A percentile compares a stretch with the other conserved stretches of the same genome.
Conservation (phyloP, 768 basidiomycete genomes). For the Scleroderma citrinum region DNA sequence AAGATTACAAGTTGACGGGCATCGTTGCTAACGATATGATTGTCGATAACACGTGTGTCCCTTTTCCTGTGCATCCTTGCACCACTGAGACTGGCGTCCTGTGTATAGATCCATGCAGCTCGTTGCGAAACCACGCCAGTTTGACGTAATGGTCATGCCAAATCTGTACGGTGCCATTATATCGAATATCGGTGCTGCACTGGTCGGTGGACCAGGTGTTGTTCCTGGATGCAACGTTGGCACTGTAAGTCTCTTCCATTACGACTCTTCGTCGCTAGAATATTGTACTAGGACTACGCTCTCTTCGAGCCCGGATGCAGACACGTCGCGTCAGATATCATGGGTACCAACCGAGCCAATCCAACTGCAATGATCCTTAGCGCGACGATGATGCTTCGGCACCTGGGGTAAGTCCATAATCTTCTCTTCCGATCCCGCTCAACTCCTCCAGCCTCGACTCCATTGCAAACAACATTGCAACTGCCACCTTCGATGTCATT, state of each 20-base stretch:
- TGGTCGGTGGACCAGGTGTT: constrained; percentile 96
- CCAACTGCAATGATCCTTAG: constrained; percentile 97
- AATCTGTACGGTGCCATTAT: constrained; percentile 96
- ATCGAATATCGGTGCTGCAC: constrained; percentile 96
- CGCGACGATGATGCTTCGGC: constrained; percentile 96
- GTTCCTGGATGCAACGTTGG: constrained; percentile 99
- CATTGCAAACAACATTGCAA: constrained; percentile 90
- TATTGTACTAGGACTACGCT: constrained; percentile 71
- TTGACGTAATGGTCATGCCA: constrained; percentile 99
- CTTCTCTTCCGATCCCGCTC: constrained; percentile 17
- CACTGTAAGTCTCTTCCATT: constrained; percentile 46
- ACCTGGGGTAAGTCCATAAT: constrained; percentile 66
- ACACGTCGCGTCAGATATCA: constrained; percentile 91
- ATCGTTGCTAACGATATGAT: constrained; percentile 98
- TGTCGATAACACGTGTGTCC: constrained; percentile 88
- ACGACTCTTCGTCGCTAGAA: neutral
- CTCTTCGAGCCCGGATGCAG: constrained; percentile 98
- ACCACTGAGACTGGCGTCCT: neutral
- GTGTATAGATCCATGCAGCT: constrained; percentile 88
- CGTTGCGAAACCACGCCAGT: constrained; percentile 91
- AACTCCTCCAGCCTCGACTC: constrained; percentile 62
- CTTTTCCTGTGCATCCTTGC: neutral
- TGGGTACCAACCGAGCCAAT: constrained; percentile 94
- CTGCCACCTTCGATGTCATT: constrained; percentile 89
- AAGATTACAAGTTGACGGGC: constrained; percentile 91